Conservation (phyloP, 306 rosid species). For the cucumber (Cucumis sativus) region Cucumber_9930_V3 NC_026657.2:21025001-21025500, state of each 20-base stretch:
- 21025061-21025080: neutral
- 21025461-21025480: constrained; percentile 16
- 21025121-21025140: neutral
- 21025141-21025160: neutral
- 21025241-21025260: constrained; percentile 7
- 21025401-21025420: constrained; percentile 6
- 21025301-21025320: constrained; percentile 7
- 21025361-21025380: constrained; percentile 22
- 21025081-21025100: neutral
- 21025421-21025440: constrained; percentile 13
- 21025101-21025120: neutral
- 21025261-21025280: neutral
- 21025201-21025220: neutral
- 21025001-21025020: neutral
- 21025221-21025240: neutral
- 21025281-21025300: constrained; percentile 28
- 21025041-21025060: too few relatives aligned
- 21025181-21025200: neutral
- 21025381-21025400: constrained; percentile 16
- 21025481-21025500: constrained; percentile 1
- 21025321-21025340: neutral
- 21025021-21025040: too few relatives aligned
- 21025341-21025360: constrained; percentile 2
- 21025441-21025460: constrained; percentile 24
- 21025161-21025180: neutral